Evolutionary conservation across 2,329 filamentous ascomycete species (phyloP).

Genomic region (Fusarium palustre): DNA sequence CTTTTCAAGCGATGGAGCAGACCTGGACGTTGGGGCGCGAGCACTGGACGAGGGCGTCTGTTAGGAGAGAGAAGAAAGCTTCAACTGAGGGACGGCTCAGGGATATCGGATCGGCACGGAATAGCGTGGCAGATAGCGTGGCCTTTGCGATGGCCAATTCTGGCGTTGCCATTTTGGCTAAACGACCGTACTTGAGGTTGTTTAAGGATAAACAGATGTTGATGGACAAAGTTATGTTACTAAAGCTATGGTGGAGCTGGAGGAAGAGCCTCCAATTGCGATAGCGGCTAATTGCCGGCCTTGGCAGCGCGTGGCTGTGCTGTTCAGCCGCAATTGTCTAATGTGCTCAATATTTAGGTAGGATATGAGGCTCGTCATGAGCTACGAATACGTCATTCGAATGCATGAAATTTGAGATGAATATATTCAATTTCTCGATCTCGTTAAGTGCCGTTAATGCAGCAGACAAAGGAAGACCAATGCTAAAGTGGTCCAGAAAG

Average conservation of each 20-base stretch:
- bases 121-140: conserved; percentile 77
- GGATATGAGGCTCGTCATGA: conserved; percentile 9
- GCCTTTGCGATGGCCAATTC: conserved; percentile 83
- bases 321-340: neutral
- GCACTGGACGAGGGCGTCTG: conserved; percentile 75
- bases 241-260: conserved; percentile 34
- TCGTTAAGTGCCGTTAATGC: neutral
- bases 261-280: conserved; percentile 5
- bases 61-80: conserved; percentile 74
- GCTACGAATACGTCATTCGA: conserved; percentile 14
- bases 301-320: conserved; percentile 24
- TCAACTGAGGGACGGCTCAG: conserved; percentile 77
- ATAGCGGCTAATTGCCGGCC: conserved; percentile 34
- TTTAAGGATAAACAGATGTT: conserved; percentile 5
- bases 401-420: neutral
- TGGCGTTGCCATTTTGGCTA: conserved; percentile 69
- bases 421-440: neutral
- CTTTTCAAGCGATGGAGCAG: conserved; percentile 63
- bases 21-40: conserved; percentile 88
- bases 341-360: neutral
- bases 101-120: conserved; percentile 78
- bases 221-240: conserved; percentile 18
- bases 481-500: neutral
- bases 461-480: neutral
- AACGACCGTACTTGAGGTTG: neutral